Evolutionary conservation across 257 asterid genomes (phyloP).

Genomic region (Orobanche coerulescens): DNA sequence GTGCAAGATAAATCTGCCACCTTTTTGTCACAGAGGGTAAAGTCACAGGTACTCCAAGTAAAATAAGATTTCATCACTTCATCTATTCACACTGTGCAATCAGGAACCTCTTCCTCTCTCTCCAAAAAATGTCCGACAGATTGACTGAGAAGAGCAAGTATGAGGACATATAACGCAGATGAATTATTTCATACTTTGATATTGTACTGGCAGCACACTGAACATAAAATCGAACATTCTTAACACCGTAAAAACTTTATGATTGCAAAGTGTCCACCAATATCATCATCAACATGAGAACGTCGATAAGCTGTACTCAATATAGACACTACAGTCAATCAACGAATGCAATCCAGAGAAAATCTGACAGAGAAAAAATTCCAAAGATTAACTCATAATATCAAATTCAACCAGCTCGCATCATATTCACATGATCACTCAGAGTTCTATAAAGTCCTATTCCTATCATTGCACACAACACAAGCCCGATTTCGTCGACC

Average conservation of each 20-base stretch:
- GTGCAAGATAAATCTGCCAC: conserved; percentile 19
- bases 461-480: background rate
- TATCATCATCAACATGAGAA: background rate
- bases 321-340: background rate
- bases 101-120: conserved; percentile 22
- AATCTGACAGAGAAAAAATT: background rate
- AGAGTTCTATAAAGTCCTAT: background rate
- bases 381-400: background rate
- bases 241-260: background rate
- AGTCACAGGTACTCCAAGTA: conserved; percentile 22
- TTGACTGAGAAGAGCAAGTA: background rate
- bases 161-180: background rate
- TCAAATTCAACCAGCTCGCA: background rate
- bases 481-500: background rate
- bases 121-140: conserved; percentile 8
- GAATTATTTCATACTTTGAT: background rate
- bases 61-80: conserved; percentile 53
- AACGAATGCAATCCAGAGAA: background rate
- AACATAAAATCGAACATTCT: background rate
- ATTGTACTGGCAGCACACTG: background rate
- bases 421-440: background rate
- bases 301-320: background rate
- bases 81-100: conserved; percentile 25
- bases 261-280: background rate
- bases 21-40: conserved; percentile 20